Conservation (phyloP, 139 green algal genomes). For the Mychonastes homosphaera region DNA sequence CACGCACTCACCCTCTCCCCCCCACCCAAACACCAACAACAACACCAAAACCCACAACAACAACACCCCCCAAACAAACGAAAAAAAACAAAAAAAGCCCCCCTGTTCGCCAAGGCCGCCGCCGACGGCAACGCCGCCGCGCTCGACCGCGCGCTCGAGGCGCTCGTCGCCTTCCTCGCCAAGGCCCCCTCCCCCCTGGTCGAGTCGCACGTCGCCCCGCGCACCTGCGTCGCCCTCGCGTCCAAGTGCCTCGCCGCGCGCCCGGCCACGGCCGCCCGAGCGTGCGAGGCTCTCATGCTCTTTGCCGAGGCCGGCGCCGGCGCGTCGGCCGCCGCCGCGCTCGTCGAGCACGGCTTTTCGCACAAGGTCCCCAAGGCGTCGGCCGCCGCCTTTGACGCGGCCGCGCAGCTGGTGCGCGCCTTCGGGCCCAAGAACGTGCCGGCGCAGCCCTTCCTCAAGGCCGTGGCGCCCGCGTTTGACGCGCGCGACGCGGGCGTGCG, state of each 20-base stretch:
- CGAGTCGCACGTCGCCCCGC: neutral
- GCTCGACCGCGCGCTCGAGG: conserved; percentile 84
- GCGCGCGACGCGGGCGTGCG: conserved; percentile 76
- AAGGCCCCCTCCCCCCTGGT: conserved; percentile 40
- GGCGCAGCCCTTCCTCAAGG: conserved; percentile 74
- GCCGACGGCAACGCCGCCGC: conserved; percentile 78
- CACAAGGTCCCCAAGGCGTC: conserved; percentile 90
- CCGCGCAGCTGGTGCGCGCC: conserved; percentile 32
- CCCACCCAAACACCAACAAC: neutral
- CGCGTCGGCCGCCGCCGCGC: conserved; percentile 3
- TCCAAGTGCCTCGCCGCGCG: conserved; percentile 71
- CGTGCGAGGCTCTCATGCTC: conserved; percentile 50
- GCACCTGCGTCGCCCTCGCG: conserved; percentile 43
- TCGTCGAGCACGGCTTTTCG: conserved; percentile 51
- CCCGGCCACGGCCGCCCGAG: conserved; percentile 61
- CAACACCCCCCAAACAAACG: conserved; percentile 26
- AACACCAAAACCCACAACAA: conserved; percentile 33
- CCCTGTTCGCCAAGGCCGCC: conserved; percentile 68
- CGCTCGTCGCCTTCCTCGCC: conserved; percentile 43
- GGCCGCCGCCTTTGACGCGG: conserved; percentile 58
- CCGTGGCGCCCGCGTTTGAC: conserved; percentile 69
- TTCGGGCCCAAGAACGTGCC: conserved; percentile 70
- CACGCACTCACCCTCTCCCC: neutral
- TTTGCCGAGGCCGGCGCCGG: conserved; percentile 57
- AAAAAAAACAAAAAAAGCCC: conserved; percentile 40